Conservation (phyloP, 768 basidiomycete species). For the Dentipellis sp. region DNA sequence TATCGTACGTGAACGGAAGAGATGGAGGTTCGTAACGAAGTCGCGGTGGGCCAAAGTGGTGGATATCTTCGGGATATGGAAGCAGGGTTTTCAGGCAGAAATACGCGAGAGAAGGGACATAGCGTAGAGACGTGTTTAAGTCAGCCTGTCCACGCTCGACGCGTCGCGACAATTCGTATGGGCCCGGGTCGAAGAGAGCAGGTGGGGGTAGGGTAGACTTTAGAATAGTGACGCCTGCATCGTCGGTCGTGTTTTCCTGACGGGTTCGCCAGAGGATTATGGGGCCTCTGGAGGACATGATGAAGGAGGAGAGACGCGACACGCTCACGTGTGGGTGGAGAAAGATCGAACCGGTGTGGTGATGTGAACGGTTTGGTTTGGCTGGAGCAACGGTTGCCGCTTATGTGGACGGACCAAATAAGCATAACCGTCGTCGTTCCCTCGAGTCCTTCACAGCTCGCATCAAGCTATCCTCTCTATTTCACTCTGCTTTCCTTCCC, state of each 20-base stretch:
- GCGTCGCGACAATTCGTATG: slow-evolving; percentile 1
- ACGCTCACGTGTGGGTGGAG: no score
- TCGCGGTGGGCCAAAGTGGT: slow-evolving; percentile 25
- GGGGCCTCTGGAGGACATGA: slow-evolving; percentile 3
- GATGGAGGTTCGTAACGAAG: slow-evolving; percentile 27
- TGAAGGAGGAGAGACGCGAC: no score
- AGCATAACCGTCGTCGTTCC: not conserved
- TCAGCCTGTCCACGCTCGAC: not conserved
- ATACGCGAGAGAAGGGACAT: slow-evolving; percentile 42
- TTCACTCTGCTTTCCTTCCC: not conserved
- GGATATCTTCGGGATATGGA: slow-evolving; percentile 35
- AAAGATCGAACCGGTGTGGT: no score
- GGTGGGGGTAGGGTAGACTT: slow-evolving; percentile 5
- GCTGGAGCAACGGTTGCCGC: not conserved
- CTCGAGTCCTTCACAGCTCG: not conserved
- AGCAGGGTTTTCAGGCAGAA: slow-evolving; percentile 41
- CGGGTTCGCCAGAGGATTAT: slow-evolving; percentile 12
- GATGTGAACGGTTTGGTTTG: not conserved
- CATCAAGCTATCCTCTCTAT: slow-evolving; percentile 1
- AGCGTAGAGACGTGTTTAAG: not conserved
- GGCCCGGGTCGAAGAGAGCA: slow-evolving; percentile 7
- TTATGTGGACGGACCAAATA: not conserved
- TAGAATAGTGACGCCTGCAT: slow-evolving; percentile 10
- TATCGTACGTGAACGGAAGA: slow-evolving; percentile 18
- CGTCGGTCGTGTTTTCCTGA: slow-evolving; percentile 3